phyloP scores from a whole-genome alignment of 805 yeast genomes.

The Wickerhamiella australiensis region DNA sequence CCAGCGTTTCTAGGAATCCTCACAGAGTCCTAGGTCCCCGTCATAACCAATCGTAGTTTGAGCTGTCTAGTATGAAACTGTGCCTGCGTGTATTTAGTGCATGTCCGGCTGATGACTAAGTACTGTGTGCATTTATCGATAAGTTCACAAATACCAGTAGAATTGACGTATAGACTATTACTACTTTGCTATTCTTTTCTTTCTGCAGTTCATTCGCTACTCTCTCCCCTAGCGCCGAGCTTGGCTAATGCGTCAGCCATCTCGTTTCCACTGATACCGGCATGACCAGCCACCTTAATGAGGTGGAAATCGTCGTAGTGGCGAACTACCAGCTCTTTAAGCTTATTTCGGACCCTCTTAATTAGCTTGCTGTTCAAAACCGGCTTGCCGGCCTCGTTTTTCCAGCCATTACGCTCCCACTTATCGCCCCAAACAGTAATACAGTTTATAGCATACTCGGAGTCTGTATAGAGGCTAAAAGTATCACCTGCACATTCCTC shows the following conservation, averaged over 20 bases:
- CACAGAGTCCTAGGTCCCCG: no score
- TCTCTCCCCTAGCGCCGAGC: background rate
- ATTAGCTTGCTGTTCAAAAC: background rate
- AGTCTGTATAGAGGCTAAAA: background rate
- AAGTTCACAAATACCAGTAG: no score
- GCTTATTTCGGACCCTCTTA: background rate
- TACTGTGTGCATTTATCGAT: no score
- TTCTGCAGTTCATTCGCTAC: background rate
- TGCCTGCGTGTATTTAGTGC: no score
- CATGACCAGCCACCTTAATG: background rate
- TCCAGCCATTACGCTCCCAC: background rate
- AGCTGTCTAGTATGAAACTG: no score
- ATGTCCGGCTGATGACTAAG: no score
- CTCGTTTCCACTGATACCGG: background rate
- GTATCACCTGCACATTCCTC: background rate
- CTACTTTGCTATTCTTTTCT: no score
- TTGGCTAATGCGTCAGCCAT: background rate
- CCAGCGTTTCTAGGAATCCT: no score
- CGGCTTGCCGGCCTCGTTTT: background rate
- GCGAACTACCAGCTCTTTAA: background rate
- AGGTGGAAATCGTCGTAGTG: background rate
- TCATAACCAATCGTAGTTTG: no score
- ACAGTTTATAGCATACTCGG: background rate
- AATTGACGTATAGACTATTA: no score
- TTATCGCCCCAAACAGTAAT: background rate